Percentiles rank a stretch among this genome's conserved stretches.
These are phyloP conservation scores for Neurospora terricola DNA, from an alignment of 495 filamentous ascomycete genomes.

Conservation along the genomic window DNA sequence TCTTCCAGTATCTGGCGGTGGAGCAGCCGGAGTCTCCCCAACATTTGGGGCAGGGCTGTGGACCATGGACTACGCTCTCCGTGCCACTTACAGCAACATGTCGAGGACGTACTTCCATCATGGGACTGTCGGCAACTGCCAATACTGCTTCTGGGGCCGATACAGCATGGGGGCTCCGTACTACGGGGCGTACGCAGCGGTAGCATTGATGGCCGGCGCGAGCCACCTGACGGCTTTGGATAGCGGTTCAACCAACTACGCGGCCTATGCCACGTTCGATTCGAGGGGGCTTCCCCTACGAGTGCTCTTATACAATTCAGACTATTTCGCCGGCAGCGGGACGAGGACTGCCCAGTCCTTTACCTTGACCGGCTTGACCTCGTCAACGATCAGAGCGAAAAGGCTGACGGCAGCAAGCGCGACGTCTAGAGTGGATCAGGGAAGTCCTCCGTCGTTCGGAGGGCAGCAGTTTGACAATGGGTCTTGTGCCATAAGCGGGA, in stretches of 20 bases:
- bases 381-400: slow-evolving; percentile 34
- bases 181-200: slow-evolving; percentile 48
- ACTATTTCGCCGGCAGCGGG: slow-evolving; percentile 42
- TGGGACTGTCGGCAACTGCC: slow-evolving; percentile 50
- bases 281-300: slow-evolving; percentile 27
- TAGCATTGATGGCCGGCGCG: slow-evolving; percentile 41
- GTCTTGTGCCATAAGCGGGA: slow-evolving; percentile 38
- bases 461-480: slow-evolving; percentile 46
- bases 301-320: slow-evolving; percentile 46
- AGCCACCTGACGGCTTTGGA: slow-evolving; percentile 42
- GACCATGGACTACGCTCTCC: slow-evolving; percentile 51
- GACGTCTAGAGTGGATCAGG: slow-evolving; percentile 38
- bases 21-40: slow-evolving; percentile 42
- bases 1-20: slow-evolving; percentile 33
- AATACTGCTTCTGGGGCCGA: slow-evolving; percentile 52
- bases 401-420: slow-evolving; percentile 44
- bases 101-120: slow-evolving; percentile 52
- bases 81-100: slow-evolving; percentile 34
- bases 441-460: slow-evolving; percentile 36
- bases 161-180: slow-evolving; percentile 48
- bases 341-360: slow-evolving; percentile 36
- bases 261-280: slow-evolving; percentile 43
- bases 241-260: slow-evolving; percentile 36
- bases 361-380: slow-evolving; percentile 33
- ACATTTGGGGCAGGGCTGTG: slow-evolving; percentile 50